phyloP scores from a whole-genome alignment of 2,329 filamentous ascomycete genomes.

The Aspergillus persii region DNA sequence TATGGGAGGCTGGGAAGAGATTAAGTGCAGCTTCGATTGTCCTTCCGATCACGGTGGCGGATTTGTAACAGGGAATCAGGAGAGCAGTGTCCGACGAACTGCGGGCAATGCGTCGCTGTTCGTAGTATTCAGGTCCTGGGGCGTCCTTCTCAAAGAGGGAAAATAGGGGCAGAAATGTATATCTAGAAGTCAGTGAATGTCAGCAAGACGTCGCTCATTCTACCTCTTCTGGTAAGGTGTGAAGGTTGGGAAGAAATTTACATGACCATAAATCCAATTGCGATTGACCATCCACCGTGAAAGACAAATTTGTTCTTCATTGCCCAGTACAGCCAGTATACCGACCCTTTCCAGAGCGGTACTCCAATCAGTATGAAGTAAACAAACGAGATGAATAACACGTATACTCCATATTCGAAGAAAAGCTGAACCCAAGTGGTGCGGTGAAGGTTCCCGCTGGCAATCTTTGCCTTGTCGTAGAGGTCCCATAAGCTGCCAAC shows the following conservation, averaged over 20 bases:
- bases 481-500: conserved; percentile 6
- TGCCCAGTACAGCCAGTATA: conserved; percentile 45
- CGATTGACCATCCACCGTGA: conserved; percentile 42
- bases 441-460: conserved; percentile 22
- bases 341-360: conserved; percentile 47
- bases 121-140: conserved; percentile 17
- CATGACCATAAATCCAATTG: conserved; percentile 37
- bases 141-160: conserved; percentile 34
- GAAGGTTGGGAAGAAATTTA: conserved; percentile 18
- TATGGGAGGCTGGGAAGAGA: conserved; percentile 46
- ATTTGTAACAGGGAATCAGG: conserved; percentile 51
- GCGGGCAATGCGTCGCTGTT: conserved; percentile 15
- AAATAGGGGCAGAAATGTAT: conserved; percentile 31
- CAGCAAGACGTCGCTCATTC: background rate
- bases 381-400: conserved; percentile 37
- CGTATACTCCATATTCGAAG: conserved; percentile 42
- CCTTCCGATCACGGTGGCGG: conserved; percentile 40
- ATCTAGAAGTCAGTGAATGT: conserved; percentile 15
- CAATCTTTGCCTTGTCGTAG: conserved; percentile 10
- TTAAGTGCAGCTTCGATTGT: conserved; percentile 47
- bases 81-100: conserved; percentile 39
- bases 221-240: background rate
- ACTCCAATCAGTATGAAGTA: conserved; percentile 49
- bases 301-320: conserved; percentile 42
- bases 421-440: conserved; percentile 34